Evolutionary conservation across 768 basidiomycete genomes (phyloP), one percentile per base, ranked within the genome.

Genomic region (Lentinula boryana): DNA sequence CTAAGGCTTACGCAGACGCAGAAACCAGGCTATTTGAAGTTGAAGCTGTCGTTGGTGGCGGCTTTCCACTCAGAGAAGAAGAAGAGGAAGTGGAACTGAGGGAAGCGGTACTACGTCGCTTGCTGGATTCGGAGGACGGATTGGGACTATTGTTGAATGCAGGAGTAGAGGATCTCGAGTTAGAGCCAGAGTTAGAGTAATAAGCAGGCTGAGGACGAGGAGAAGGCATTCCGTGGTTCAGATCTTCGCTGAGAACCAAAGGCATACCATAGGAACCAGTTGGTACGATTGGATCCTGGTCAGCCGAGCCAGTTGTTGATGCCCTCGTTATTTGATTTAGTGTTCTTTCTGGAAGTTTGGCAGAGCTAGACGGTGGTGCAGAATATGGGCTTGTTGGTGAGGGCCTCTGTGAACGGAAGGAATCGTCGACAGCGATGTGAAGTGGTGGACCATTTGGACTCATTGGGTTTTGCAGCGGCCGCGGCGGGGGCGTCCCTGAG

Each of bases 191-290:
- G 63, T 13, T 32, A 7, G 50, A 52, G 12, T 18, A 38, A 40
- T 54, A 54, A 35, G 53, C 33, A 36, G 53, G 53, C 36, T 56
- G 67, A 31, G 69, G 64, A 40, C 60, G 65, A 50, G 72, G 67
- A 40, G 55, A 43, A 27, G 40, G 55, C 40, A 56, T 56, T 56
- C 53, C 53, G 70, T 90, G 89, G 71, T 84, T 87, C 56, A 89
- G 75, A 75, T 90, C 89, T 67, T 88, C 83, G 74, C 89, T 91
- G 58, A 81, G 85, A 61, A 87, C 75, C 68, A 87, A 83, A 61
- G 81, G 73, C 38, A 72, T 65, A 70, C 68, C 63, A 68, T 73
- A 23, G 65, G 53, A n/a, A 70, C 62, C 68, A 58, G 75, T 67
- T 68, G 79, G 75, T 49, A 56, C 65, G 68, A 76, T 78, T 67